A percentile compares a stretch with the other conserved stretches of the same genome.
Conservation (phyloP, 129 eudicot genomes). For the Heracleum sosnowskyi region DNA sequence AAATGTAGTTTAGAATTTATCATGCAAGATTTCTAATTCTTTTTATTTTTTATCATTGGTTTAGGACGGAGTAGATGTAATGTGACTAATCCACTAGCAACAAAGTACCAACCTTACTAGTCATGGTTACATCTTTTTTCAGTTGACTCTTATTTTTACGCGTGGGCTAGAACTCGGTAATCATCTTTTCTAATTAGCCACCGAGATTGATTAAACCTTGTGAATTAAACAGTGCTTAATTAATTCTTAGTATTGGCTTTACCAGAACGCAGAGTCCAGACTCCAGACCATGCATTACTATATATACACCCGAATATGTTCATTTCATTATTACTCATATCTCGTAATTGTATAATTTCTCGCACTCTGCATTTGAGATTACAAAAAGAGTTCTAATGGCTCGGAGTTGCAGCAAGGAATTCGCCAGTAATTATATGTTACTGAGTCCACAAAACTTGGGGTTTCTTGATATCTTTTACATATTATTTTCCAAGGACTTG, state of each 20-base stretch:
- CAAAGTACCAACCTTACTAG: background rate
- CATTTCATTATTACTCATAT: background rate
- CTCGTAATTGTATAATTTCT: background rate
- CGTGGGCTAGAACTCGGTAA: background rate
- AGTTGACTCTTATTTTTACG: background rate
- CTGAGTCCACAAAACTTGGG: slow-evolving; percentile 43
- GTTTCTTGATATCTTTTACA: slow-evolving; percentile 21
- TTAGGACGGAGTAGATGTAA: background rate
- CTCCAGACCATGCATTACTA: background rate
- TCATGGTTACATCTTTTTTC: background rate
- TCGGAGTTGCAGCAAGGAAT: slow-evolving; percentile 33
- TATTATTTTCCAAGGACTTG: slow-evolving; percentile 35
- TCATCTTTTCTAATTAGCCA: background rate
- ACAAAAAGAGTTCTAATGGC: slow-evolving; percentile 16
- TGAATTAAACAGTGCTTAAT: background rate
- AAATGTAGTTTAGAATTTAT: no score
- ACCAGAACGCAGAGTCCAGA: background rate
- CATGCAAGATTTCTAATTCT: no score
- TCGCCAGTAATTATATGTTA: slow-evolving; percentile 34
- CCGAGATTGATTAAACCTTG: background rate
- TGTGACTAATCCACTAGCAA: background rate
- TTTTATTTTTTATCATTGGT: no score
- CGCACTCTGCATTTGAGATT: background rate
- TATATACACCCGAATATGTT: background rate
- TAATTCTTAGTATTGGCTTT: background rate